phyloP scores from a whole-genome alignment of 225 moss, liverwort and hornwort genomes.

The Sphagnum contortum region DNA sequence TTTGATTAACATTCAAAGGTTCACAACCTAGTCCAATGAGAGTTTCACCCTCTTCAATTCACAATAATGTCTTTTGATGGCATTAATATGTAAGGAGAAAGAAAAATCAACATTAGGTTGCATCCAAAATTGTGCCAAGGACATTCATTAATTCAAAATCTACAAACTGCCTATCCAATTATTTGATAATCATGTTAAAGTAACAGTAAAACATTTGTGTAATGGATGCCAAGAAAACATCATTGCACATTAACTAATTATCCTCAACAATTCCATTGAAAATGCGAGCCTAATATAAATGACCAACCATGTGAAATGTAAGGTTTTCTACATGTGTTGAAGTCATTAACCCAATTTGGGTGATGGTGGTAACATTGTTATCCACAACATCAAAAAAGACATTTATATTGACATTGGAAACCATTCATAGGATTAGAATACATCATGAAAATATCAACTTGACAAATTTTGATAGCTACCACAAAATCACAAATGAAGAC shows the following conservation, averaged over 20 bases:
- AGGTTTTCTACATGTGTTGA: not conserved
- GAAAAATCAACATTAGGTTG: not conserved
- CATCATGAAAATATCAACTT: not conserved
- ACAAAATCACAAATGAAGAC: not conserved
- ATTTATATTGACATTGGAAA: not conserved
- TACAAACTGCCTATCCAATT: not conserved
- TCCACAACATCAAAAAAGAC: not conserved
- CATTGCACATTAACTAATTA: not conserved
- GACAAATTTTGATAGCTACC: not conserved
- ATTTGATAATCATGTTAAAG: not conserved
- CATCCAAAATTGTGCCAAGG: not conserved
- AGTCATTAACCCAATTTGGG: not conserved
- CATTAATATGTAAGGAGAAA: not conserved
- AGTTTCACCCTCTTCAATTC: not conserved
- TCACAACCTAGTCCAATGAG: not conserved
- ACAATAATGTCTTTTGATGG: not conserved
- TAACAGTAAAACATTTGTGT: not conserved
- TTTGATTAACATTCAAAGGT: not conserved
- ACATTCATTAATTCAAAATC: not conserved
- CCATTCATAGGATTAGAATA: not conserved
- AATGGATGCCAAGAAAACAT: not conserved
- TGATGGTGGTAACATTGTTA: too few relatives aligned
- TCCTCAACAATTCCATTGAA: not conserved
- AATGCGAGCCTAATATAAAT: not conserved
- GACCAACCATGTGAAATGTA: slow-evolving; percentile 1